Percentiles rank a stretch among this genome's conserved stretches.
phyloP scores from a whole-genome alignment of 495 filamentous ascomycete genomes.

The Daldinia caldariorum region DNA sequence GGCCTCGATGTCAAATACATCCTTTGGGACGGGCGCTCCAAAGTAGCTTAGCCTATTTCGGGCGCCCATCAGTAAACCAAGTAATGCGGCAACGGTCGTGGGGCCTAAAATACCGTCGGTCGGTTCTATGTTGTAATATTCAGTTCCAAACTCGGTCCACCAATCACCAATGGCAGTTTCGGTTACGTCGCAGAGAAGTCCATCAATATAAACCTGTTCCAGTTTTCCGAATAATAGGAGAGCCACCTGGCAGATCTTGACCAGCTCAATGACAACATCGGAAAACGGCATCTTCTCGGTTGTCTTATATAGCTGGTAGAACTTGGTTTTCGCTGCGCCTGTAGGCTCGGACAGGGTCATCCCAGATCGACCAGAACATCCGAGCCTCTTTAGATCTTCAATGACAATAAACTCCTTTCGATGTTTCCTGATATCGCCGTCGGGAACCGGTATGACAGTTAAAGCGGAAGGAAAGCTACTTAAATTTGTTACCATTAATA shows the following conservation, averaged over 20 bases:
- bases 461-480: constrained; percentile 88
- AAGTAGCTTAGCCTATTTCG: constrained; percentile 83
- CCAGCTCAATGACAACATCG: constrained; percentile 82
- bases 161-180: constrained; percentile 91
- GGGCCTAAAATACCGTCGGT: constrained; percentile 91
- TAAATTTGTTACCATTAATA: constrained; percentile 95
- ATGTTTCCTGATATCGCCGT: constrained; percentile 83
- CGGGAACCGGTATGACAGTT: constrained; percentile 87
- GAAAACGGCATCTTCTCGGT: constrained; percentile 81
- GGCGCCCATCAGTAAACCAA: constrained; percentile 89
- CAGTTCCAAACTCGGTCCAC: constrained; percentile 94
- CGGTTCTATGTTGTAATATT: constrained; percentile 90
- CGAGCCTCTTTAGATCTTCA: constrained; percentile 90
- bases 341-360: constrained; percentile 80
- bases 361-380: constrained; percentile 89
- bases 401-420: constrained; percentile 92
- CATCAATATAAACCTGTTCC: constrained; percentile 89
- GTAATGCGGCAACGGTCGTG: constrained; percentile 86
- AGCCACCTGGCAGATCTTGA: constrained; percentile 91
- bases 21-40: constrained; percentile 86
- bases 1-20: constrained; percentile 85
- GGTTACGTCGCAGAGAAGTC: constrained; percentile 90
- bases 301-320: constrained; percentile 87
- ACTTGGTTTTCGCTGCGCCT: constrained; percentile 86
- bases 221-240: constrained; percentile 89